Percentiles rank a stretch among this genome's conserved stretches.
These are phyloP conservation scores for Nyctanthes arbortristis DNA, from an alignment of 257 asterid species.

Conservation along the genomic window DNA sequence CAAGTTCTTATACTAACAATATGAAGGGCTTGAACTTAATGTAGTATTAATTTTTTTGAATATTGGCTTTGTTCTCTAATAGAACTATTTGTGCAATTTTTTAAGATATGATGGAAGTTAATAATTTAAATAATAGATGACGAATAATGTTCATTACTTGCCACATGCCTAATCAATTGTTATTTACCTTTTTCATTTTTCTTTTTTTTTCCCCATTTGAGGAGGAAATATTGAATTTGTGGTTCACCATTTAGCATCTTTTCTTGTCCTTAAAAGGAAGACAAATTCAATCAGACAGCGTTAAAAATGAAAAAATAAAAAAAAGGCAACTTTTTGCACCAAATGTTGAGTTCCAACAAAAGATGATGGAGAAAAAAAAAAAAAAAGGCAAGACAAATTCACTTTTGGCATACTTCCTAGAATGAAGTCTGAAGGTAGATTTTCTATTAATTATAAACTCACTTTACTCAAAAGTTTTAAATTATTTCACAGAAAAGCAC, in stretches of 20 bases:
- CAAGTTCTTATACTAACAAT: constrained; percentile 33
- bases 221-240: not conserved
- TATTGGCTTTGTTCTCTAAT: not conserved
- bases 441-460: not conserved
- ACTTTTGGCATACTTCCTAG: not conserved
- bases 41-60: constrained; percentile 3
- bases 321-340: not conserved
- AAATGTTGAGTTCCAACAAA: not conserved
- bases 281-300: not conserved
- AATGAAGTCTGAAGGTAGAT: not conserved
- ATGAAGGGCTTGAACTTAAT: constrained; percentile 28
- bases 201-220: not conserved
- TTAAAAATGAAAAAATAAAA: too few species aligned
- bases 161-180: not conserved
- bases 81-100: not conserved
- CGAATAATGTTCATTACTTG: too few species aligned
- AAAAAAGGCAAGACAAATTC: not conserved
- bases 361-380: too few species aligned
- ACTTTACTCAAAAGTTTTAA: constrained; percentile 1
- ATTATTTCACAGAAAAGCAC: not conserved
- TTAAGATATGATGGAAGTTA: not conserved
- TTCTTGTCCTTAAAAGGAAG: not conserved
- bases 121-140: constrained; percentile 3
- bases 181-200: too few species aligned
- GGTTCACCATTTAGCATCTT: not conserved